These are phyloP conservation scores for Ustilago sp. DNA, from an alignment of 1,284 basidiomycete species.

Conservation along the genomic window DNA sequence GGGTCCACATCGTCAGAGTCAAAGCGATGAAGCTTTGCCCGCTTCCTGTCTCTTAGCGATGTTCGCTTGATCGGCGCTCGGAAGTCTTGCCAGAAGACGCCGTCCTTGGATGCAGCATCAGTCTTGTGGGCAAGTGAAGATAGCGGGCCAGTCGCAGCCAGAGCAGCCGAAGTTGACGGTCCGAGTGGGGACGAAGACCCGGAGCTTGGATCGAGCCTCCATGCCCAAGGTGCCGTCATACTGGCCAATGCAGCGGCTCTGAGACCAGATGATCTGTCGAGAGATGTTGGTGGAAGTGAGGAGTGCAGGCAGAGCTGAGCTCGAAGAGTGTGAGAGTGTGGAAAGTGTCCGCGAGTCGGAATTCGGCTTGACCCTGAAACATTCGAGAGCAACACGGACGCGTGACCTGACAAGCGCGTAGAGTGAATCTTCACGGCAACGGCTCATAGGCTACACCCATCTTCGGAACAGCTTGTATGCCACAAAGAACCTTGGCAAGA, in stretches of 20 bases:
- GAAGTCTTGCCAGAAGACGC: slow-evolving; percentile 35
- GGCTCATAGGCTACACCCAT: no score
- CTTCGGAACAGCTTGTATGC: no score
- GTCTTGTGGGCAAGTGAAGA: slow-evolving; percentile 19
- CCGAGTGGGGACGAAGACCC: slow-evolving; percentile 22
- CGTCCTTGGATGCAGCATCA: slow-evolving; percentile 10
- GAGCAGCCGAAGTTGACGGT: slow-evolving; percentile 13
- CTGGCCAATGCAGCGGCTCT: neutral
- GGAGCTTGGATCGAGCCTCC: slow-evolving; percentile 24
- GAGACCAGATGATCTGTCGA: neutral
- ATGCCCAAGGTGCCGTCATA: slow-evolving; percentile 26
- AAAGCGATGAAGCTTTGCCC: slow-evolving; percentile 22
- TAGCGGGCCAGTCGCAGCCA: slow-evolving; percentile 14
- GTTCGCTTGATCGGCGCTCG: neutral
- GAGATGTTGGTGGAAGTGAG: neutral
- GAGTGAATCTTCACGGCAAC: neutral
- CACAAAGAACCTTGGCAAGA: no score
- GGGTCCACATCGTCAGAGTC: slow-evolving; percentile 13
- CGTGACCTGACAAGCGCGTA: slow-evolving; percentile 8
- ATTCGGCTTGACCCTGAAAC: slow-evolving; percentile 10
- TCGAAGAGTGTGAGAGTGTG: neutral
- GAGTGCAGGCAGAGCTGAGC: neutral
- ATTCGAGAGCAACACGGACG: slow-evolving; percentile 8
- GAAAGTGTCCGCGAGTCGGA: neutral
- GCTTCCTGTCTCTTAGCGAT: slow-evolving; percentile 5